Percentiles rank a stretch among this genome's conserved stretches.
Evolutionary conservation across 1,284 basidiomycete species (phyloP).

Genomic region (Pterulicium gracile): DNA sequence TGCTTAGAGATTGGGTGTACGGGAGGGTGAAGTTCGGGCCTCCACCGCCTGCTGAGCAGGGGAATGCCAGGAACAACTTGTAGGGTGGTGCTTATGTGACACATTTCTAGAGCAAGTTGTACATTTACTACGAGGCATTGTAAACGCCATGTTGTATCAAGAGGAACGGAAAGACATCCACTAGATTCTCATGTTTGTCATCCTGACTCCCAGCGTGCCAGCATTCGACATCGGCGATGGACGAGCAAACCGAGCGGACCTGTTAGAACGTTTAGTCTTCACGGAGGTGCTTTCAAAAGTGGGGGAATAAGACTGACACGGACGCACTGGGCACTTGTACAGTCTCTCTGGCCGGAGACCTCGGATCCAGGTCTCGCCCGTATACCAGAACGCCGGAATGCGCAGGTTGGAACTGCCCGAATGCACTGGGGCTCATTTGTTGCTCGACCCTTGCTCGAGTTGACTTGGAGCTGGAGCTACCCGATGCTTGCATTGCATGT

Average conservation of each 20-base stretch:
- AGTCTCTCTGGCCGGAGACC: neutral
- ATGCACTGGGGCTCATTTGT: neutral
- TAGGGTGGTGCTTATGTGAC: no score
- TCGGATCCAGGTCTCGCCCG: neutral
- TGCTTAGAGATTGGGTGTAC: constrained; percentile 57
- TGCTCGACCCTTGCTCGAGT: neutral
- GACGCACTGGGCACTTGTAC: neutral
- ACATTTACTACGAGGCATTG: no score
- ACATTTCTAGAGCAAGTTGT: no score
- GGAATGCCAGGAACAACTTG: constrained; percentile 2
- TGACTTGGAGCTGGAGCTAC: no score
- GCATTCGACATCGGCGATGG: neutral
- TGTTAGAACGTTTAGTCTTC: neutral
- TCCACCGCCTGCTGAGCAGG: neutral
- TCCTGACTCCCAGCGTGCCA: no score
- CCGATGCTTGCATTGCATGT: no score
- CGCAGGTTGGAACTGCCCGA: neutral
- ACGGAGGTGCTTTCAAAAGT: neutral
- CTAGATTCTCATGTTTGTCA: no score
- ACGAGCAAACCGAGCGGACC: neutral
- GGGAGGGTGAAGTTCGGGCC: constrained; percentile 27
- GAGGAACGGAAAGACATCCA: no score
- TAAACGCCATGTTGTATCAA: no score
- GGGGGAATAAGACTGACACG: neutral
- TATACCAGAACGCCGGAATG: neutral